Percentiles rank a stretch among this genome's conserved stretches.
These are phyloP conservation scores for Leptographium flavum DNA, from an alignment of 2,329 filamentous ascomycete species.

Conservation along the genomic window DNA sequence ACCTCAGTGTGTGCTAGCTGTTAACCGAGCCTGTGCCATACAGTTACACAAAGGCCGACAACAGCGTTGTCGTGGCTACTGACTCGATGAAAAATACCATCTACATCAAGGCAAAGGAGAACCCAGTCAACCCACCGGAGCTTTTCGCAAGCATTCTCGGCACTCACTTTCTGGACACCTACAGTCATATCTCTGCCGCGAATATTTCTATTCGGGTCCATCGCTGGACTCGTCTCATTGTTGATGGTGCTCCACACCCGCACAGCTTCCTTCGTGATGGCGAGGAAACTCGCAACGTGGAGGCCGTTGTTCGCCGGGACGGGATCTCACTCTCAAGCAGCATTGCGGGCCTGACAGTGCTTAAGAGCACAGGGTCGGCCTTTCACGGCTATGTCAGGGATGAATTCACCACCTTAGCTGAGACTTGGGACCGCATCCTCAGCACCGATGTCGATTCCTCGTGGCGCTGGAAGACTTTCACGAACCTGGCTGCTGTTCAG, in stretches of 20 bases:
- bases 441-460: slow-evolving; percentile 80
- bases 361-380: slow-evolving; percentile 92
- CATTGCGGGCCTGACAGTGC: slow-evolving; percentile 69
- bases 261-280: slow-evolving; percentile 91
- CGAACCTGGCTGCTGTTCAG: slow-evolving; percentile 51
- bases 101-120: slow-evolving; percentile 88
- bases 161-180: slow-evolving; percentile 76
- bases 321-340: slow-evolving; percentile 66
- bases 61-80: slow-evolving; percentile 87
- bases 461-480: slow-evolving; percentile 74
- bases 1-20: not conserved
- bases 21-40: not conserved
- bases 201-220: slow-evolving; percentile 73
- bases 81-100: slow-evolving; percentile 97
- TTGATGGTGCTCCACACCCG: slow-evolving; percentile 82
- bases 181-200: slow-evolving; percentile 74
- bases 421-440: slow-evolving; percentile 90
- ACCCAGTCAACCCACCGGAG: slow-evolving; percentile 85
- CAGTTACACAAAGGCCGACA: slow-evolving; percentile 87
- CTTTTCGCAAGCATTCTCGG: slow-evolving; percentile 76
- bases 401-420: slow-evolving; percentile 79
- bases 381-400: slow-evolving; percentile 92
- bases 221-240: slow-evolving; percentile 77
- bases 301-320: slow-evolving; percentile 53
- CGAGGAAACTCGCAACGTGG: slow-evolving; percentile 71